A percentile compares a stretch with the other conserved stretches of the same genome.
phyloP scores from a whole-genome alignment of 2,329 filamentous ascomycete genomes.

The Sclerotinia borealis region DNA sequence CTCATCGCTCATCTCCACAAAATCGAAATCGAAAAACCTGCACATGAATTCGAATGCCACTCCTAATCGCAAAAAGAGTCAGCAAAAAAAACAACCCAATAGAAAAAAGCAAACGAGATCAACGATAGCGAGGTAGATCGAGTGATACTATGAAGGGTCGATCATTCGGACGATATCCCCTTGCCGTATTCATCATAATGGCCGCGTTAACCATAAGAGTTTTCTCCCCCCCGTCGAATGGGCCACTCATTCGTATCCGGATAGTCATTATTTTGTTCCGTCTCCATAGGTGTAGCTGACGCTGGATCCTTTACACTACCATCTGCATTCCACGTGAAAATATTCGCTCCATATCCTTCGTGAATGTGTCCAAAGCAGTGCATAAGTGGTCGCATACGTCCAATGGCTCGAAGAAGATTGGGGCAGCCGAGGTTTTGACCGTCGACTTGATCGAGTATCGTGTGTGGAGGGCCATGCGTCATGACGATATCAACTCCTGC shows the following conservation, averaged over 20 bases:
- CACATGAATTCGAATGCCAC: too few species aligned
- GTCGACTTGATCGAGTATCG: constrained; percentile 29
- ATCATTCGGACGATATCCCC: constrained; percentile 19
- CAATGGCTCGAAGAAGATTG: constrained; percentile 42
- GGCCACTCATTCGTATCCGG: constrained; percentile 30
- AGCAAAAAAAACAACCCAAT: not conserved
- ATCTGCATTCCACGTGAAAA: constrained; percentile 43
- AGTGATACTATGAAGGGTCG: constrained; percentile 24
- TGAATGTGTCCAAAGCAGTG: constrained; percentile 57
- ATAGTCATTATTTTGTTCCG: constrained; percentile 37
- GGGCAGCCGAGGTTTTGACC: constrained; percentile 38
- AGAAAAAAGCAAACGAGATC: fast-evolving
- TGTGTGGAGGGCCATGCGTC: constrained; percentile 36
- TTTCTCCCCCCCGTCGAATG: constrained; percentile 36
- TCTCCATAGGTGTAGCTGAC: constrained; percentile 27
- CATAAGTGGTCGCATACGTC: constrained; percentile 39
- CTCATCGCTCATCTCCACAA: not conserved
- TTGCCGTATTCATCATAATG: constrained; percentile 33
- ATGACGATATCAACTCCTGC: constrained; percentile 34
- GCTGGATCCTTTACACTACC: constrained; percentile 29
- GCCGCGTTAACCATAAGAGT: constrained; percentile 58
- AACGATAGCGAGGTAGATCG: constrained; percentile 11
- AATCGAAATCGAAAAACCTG: too few species aligned
- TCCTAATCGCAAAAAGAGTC: not conserved
- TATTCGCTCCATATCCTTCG: constrained; percentile 50